A percentile compares a stretch with the other conserved stretches of the same genome.
Evolutionary conservation across 805 yeast species (phyloP).

Genomic region (Pichia sporocuriosa): DNA sequence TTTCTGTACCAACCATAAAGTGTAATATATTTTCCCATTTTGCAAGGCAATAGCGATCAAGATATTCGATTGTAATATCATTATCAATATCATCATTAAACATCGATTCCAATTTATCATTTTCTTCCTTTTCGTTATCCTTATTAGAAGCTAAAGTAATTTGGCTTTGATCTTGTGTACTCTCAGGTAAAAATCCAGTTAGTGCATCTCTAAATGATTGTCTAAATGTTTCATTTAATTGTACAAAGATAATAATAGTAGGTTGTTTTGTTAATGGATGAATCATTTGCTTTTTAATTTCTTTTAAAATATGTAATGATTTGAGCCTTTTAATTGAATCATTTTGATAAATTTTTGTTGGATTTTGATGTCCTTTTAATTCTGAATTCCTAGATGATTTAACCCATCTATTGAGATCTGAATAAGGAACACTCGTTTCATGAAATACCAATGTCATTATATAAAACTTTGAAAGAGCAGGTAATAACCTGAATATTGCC

Average conservation of each 20-base stretch:
- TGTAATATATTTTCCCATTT: slow-evolving; percentile 96
- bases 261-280: slow-evolving; percentile 32
- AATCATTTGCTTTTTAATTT: slow-evolving; percentile 31
- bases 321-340: slow-evolving; percentile 77
- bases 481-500: slow-evolving; percentile 84
- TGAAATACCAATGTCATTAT: slow-evolving; percentile 82
- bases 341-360: slow-evolving; percentile 44
- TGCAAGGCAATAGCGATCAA: slow-evolving; percentile 73
- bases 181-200: slow-evolving; percentile 47
- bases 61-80: slow-evolving; percentile 52
- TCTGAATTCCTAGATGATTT: slow-evolving; percentile 14
- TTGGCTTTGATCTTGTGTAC: slow-evolving; percentile 27
- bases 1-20: slow-evolving; percentile 93
- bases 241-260: slow-evolving; percentile 30
- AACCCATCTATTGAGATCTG: slow-evolving; percentile 72
- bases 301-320: slow-evolving; percentile 67
- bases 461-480: slow-evolving; percentile 82
- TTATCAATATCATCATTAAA: slow-evolving; percentile 62
- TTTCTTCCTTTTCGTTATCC: slow-evolving; percentile 1
- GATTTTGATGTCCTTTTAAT: slow-evolving; percentile 20
- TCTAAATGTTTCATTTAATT: slow-evolving; percentile 68
- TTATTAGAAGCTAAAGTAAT: slow-evolving; percentile 5
- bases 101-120: not conserved
- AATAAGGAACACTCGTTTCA: slow-evolving; percentile 61
- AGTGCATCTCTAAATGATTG: slow-evolving; percentile 73